Evolutionary conservation across 257 asterid species (phyloP).

Genomic region (Solanum pennellii): DNA sequence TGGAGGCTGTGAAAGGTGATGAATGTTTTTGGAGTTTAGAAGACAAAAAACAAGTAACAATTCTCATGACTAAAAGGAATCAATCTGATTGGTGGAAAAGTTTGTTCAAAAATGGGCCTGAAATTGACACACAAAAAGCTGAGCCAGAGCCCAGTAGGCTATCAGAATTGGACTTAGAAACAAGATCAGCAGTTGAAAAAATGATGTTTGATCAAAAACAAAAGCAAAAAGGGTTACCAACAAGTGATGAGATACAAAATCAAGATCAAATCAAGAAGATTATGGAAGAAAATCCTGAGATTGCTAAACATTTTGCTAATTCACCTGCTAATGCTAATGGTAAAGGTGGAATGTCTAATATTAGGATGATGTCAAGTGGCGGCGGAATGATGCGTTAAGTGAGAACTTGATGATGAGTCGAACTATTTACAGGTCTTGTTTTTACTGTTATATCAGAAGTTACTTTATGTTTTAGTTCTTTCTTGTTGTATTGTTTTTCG

Average conservation of each 20-base stretch:
- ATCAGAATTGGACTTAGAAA: constrained; percentile 71
- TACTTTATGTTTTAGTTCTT: background rate
- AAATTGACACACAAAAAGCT: constrained; percentile 67
- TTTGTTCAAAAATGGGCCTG: constrained; percentile 72
- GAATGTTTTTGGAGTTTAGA: constrained; percentile 90
- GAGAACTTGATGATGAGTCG: background rate
- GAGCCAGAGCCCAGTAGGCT: constrained; percentile 82
- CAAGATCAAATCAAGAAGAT: constrained; percentile 58
- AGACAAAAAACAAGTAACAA: constrained; percentile 59
- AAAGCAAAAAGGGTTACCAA: constrained; percentile 60
- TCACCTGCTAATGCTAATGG: background rate
- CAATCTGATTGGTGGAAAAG: constrained; percentile 94
- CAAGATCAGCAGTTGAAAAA: constrained; percentile 72
- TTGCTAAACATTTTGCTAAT: background rate
- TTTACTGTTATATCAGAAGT: background rate
- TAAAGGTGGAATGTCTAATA: background rate
- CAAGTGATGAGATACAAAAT: constrained; percentile 68
- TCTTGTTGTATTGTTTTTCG: background rate
- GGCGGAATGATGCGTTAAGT: background rate
- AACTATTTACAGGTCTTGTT: background rate
- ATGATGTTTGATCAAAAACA: constrained; percentile 81
- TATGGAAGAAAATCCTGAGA: constrained; percentile 20
- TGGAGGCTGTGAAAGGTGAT: constrained; percentile 49
- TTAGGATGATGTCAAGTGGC: background rate
- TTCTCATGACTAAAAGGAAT: constrained; percentile 64